Conservation (phyloP, 192 early-diverging fungal species). For the Gamsiella multidivaricata region DNA sequence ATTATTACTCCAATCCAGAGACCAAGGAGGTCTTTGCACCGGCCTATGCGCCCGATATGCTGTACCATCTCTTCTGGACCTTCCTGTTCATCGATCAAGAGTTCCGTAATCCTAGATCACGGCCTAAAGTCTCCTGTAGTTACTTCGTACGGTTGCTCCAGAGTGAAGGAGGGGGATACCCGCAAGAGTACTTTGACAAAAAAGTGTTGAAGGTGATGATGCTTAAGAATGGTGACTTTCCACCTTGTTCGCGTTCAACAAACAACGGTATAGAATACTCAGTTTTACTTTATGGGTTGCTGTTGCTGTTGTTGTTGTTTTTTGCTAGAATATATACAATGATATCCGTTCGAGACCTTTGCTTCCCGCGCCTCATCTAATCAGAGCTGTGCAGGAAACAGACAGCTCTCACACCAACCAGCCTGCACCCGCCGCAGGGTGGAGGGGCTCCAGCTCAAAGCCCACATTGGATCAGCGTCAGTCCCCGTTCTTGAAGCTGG, state of each 20-base stretch:
- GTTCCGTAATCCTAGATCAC: constrained; percentile 32
- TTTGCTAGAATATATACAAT: constrained; percentile 49
- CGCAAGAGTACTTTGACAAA: constrained; percentile 41
- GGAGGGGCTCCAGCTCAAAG: background rate
- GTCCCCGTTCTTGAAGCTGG: constrained; percentile 19
- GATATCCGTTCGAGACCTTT: constrained; percentile 39
- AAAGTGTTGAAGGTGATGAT: constrained; percentile 38
- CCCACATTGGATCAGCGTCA: background rate
- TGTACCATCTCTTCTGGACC: constrained; percentile 49
- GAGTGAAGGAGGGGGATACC: constrained; percentile 44
- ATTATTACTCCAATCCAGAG: constrained; percentile 49
- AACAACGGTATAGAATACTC: too few species aligned
- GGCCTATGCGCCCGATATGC: constrained; percentile 20
- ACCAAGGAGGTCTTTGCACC: constrained; percentile 38
- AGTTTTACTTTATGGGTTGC: background rate
- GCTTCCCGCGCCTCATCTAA: constrained; percentile 42
- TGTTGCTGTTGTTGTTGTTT: too few species aligned
- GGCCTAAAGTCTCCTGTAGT: constrained; percentile 42
- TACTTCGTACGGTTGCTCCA: constrained; percentile 42
- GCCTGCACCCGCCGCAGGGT: background rate
- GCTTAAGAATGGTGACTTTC: too few species aligned
- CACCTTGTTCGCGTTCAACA: too few species aligned
- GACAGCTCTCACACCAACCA: background rate
- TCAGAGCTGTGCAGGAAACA: constrained; percentile 16
- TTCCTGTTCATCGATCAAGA: constrained; percentile 53